phyloP scores from a whole-genome alignment of 179 eudicot species.

The Spergularia azorica region DNA sequence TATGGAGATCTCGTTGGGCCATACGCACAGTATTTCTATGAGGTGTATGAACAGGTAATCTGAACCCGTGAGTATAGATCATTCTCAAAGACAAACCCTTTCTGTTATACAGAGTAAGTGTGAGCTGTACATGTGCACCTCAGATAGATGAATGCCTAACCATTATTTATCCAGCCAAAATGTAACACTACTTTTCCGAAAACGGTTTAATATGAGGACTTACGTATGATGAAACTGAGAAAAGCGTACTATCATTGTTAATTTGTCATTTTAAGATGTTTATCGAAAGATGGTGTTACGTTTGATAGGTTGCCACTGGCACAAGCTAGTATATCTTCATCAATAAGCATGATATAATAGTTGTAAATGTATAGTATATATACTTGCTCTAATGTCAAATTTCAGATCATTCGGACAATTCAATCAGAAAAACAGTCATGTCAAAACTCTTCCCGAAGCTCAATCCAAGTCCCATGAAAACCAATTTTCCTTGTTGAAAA shows the following conservation, averaged over 20 bases:
- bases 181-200: too few relatives aligned
- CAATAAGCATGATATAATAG: neutral
- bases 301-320: neutral
- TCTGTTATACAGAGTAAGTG: neutral
- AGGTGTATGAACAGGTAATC: neutral
- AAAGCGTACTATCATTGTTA: neutral
- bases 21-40: neutral
- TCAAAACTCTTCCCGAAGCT: neutral
- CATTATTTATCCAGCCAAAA: too few relatives aligned
- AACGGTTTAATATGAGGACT: too few relatives aligned
- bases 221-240: too few relatives aligned
- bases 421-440: neutral
- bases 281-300: too few relatives aligned
- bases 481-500: neutral
- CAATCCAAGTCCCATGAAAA: neutral
- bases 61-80: neutral
- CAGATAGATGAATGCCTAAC: too few relatives aligned
- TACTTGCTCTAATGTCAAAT: neutral
- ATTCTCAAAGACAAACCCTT: neutral
- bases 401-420: neutral
- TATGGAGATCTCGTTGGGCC: neutral
- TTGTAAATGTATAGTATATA: constrained; percentile 1
- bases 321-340: neutral
- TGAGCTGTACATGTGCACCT: too few relatives aligned
- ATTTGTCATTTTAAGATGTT: neutral